Conservation (phyloP, 2,329 filamentous ascomycete genomes). For the Colletotrichum sp. region DNA sequence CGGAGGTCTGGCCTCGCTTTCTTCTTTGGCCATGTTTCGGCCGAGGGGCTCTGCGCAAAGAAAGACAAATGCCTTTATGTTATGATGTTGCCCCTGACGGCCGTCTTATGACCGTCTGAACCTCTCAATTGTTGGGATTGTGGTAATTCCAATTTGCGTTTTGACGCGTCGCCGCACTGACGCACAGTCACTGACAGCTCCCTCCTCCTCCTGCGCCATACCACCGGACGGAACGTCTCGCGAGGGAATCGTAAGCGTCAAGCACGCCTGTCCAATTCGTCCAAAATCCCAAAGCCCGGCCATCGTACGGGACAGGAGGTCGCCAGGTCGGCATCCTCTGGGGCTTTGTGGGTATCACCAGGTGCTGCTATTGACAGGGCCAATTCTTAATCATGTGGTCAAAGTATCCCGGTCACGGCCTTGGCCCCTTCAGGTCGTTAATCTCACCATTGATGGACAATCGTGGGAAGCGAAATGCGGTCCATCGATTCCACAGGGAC, state of each 20-base stretch:
- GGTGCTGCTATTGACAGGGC: not conserved
- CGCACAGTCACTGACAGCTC: not conserved
- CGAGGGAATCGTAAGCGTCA: not conserved
- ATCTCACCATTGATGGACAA: slow-evolving; percentile 15
- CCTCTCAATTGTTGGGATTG: not conserved
- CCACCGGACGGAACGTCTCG: not conserved
- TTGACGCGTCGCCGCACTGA: not conserved
- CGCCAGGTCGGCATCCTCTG: not conserved
- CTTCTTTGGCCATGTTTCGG: not conserved
- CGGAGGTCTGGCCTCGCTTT: not conserved
- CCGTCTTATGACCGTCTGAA: not conserved
- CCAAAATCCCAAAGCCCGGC: not conserved
- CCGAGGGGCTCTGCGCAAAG: not conserved
- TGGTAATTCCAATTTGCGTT: not conserved
- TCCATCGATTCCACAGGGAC: not conserved
- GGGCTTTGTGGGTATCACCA: not conserved
- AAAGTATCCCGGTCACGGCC: not conserved
- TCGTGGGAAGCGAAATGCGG: slow-evolving; percentile 18
- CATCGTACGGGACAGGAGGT: not conserved
- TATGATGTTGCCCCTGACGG: not conserved
- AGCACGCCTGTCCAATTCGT: not conserved
- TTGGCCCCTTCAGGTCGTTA: slow-evolving; percentile 16
- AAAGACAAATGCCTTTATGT: not conserved
- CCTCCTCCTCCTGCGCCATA: not conserved
- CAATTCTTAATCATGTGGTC: slow-evolving; percentile 17